Evolutionary conservation across 2,329 filamentous ascomycete species (phyloP).

Genomic region (Colletotrichum sp.): DNA sequence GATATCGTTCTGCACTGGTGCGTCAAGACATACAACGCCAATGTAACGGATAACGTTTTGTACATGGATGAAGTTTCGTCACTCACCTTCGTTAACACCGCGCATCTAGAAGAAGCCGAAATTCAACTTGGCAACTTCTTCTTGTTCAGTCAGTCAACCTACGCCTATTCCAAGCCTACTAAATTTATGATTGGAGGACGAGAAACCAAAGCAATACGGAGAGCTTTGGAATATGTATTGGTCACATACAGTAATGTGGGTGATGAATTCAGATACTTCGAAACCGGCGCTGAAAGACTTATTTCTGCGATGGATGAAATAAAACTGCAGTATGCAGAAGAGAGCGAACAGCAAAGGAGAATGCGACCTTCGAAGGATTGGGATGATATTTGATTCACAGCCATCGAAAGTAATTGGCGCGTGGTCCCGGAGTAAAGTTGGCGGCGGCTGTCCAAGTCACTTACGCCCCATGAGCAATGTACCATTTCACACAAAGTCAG

Average conservation of each 20-base stretch:
- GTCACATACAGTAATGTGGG: too few species aligned
- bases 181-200: too few species aligned
- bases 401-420: not conserved
- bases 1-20: not conserved
- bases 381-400: not conserved
- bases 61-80: not conserved
- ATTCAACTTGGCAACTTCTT: too few species aligned
- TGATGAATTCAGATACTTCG: too few species aligned
- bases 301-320: not conserved
- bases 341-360: too few species aligned
- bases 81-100: not conserved
- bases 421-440: not conserved
- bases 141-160: too few species aligned
- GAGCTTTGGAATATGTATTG: not conserved
- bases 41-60: not conserved
- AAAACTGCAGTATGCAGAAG: too few species aligned
- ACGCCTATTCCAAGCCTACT: too few species aligned
- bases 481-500: not conserved
- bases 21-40: not conserved
- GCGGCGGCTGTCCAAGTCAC: not conserved
- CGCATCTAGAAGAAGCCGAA: too few species aligned
- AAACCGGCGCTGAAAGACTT: not conserved
- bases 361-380: rapidly evolving
- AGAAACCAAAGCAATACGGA: not conserved
- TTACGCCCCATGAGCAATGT: not conserved